These are phyloP conservation scores for Kodamaea leandrae DNA, from an alignment of 805 yeast genomes.

Conservation along the genomic window DNA sequence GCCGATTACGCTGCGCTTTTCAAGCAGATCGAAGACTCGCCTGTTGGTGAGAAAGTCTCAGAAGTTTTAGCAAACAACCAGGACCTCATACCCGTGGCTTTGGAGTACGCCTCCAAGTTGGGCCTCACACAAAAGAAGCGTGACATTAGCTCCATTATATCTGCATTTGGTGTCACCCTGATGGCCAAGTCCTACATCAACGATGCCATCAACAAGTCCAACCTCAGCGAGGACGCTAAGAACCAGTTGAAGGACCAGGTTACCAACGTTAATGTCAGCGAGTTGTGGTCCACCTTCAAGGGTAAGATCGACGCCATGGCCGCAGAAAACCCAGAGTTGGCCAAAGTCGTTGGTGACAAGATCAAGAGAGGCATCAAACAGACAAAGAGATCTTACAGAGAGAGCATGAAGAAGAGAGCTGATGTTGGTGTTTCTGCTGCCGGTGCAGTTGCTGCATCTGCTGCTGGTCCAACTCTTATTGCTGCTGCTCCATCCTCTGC, in stretches of 20 bases:
- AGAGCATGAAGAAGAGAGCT: constrained; percentile 11
- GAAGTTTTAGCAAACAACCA: constrained; percentile 15
- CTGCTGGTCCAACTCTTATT: constrained; percentile 6
- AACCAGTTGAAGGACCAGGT: constrained; percentile 11
- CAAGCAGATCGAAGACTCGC: constrained; percentile 14
- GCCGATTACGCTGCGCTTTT: constrained; percentile 3
- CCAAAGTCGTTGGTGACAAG: constrained; percentile 2
- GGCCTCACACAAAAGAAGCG: constrained; percentile 8
- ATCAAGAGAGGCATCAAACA: constrained; percentile 11
- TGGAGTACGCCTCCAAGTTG: constrained; percentile 18
- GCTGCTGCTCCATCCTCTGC: constrained; percentile 8
- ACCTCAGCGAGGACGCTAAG: constrained; percentile 15
- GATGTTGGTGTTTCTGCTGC: background rate
- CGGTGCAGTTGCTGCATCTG: constrained; percentile 4
- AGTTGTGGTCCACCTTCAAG: constrained; percentile 5
- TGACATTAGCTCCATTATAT: constrained; percentile 5
- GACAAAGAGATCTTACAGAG: constrained; percentile 14
- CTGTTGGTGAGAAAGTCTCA: constrained; percentile 16
- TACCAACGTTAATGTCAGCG: constrained; percentile 14
- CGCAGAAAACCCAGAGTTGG: constrained; percentile 7
- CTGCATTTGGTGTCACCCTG: constrained; percentile 12
- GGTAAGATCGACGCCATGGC: constrained; percentile 10
- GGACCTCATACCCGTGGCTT: constrained; percentile 12
- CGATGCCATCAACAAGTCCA: constrained; percentile 7
- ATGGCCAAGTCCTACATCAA: constrained; percentile 8